Conservation (phyloP, 192 early-diverging fungal species). For the Podila epicladia region DNA sequence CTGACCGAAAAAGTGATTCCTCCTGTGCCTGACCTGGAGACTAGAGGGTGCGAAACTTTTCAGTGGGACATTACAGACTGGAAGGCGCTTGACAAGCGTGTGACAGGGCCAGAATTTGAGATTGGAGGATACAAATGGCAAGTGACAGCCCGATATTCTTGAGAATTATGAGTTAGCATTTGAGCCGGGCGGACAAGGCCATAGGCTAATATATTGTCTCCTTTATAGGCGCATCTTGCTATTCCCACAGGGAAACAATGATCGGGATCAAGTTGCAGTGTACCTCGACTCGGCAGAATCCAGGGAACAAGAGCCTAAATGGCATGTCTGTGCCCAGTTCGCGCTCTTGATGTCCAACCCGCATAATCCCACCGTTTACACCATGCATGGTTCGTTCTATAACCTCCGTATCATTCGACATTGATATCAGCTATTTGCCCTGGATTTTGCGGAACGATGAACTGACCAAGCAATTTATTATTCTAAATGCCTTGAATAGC, state of each 20-base stretch:
- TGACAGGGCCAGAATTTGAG: conserved; percentile 60
- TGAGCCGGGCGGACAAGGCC: neutral
- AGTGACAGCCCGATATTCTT: neutral
- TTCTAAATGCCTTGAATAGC: conserved; percentile 13
- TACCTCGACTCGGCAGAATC: conserved; percentile 90
- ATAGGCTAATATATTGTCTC: neutral
- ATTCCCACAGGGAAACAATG: conserved; percentile 90
- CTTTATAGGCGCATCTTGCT: conserved; percentile 81
- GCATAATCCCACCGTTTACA: conserved; percentile 67
- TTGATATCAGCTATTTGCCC: neutral
- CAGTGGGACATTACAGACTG: conserved; percentile 55
- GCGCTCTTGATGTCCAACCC: conserved; percentile 79
- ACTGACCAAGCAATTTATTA: neutral
- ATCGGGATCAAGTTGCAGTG: conserved; percentile 73
- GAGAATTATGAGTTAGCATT: neutral
- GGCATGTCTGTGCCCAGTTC: conserved; percentile 90
- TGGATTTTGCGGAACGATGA: neutral
- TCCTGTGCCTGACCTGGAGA: conserved; percentile 48
- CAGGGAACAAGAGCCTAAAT: conserved; percentile 62
- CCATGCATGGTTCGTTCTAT: conserved; percentile 51
- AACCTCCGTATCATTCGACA: neutral
- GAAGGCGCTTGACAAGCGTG: conserved; percentile 50
- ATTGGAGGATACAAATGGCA: conserved; percentile 60
- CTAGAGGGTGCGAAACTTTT: conserved; percentile 42
- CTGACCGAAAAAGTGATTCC: conserved; percentile 53